Base-by-base conservation (phyloP, 202 grass and related monocot species). In the Zoysia matrella region DNA sequence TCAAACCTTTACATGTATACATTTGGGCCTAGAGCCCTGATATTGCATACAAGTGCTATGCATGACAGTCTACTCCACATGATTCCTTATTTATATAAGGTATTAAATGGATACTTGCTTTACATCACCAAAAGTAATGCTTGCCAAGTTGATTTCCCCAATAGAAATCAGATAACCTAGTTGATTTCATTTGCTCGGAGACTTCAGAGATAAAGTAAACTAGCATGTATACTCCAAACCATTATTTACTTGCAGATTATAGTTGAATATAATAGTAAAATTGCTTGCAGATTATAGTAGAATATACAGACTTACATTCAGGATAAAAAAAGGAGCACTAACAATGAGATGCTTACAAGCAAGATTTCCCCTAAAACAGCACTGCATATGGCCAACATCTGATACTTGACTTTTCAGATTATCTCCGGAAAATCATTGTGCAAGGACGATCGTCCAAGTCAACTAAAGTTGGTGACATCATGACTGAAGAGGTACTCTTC, bases 401-500 rank as follows among this genome's bases (percentile, higher is more conserved):
- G 39, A 65, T 14, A 22, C 39, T 1, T 47, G 10, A 3, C 11
- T 55, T 81, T 73, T 85, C 75, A 99, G 96, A 99, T 96, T 99
- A 68, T 30, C 22, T 30, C 22, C 22, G 22, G 22, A 30, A 30
- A 30, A 30, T 30, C 22, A 30, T 30, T 30, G 96, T 99, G 55
- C 93, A 96, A 68, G 96, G 96, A 79, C 87, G 91, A 87, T 99
- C 96, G 69, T 99, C 96, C 39, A 99, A 99, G 87, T 99, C 96
- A 18, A 99, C 96, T 65, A 94, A 94, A 87, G 96, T 99, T 81
- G 96, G 96, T 75, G 96, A 99, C 79, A 99, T 99, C 81, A 99
- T 99, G 96, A 99, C 96, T 72, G 96, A 99, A 87, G 96, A 99
- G 93, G 96, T 99, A 88, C 69, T 39, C 2, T 4, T 53, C 14